Evolutionary conservation across 2,329 filamentous ascomycete species (phyloP), one percentile per base, ranked within the genome.

Genomic region (Fusarium pilosicola): DNA sequence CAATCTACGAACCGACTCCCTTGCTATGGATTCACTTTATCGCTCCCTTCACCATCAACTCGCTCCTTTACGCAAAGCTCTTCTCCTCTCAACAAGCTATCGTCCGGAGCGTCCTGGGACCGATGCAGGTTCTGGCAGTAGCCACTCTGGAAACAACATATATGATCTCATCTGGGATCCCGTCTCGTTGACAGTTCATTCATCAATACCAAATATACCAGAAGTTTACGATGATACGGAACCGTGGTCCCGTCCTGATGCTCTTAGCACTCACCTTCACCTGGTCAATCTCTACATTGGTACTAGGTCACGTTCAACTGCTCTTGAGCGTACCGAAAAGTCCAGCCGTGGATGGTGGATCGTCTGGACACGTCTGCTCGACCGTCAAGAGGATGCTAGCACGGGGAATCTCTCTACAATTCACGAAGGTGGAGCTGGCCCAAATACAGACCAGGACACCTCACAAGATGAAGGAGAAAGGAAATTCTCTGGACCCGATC

Each of bases 271-370:
- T 4, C 90, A 93, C 75, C 86, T 87, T 65, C 89, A 92, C 74
- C 85, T 93, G 17, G 84, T 93, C 34, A 88, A 88, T 74, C 86
- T 89, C 14, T 87, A 89, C 73, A 73, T 71, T 39, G 70, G 77
- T n/a, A 88, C 88, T 5, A 83, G 85, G 10, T 70, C 76, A 18
- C 80, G 78, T 5, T 80, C 84, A 41, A 80, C 81, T 8, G 87
- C 89, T 68, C 79, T 88, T 7, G 91, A 93, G 79, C 85, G 89
- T 26, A 92, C 90, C 4, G 89, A 87, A 76, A 92, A 92, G 84
- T 92, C 91, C 8, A 89, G 84, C 51, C 87, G 90, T 39, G 91
- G 90, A 2, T 93, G 90, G 89, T 93, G 91, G 91, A 85, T 93
- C 36, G 89, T 92, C 32, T 93, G 91, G 91, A 90, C 86, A 54